Evolutionary conservation across 768 basidiomycete species (phyloP).

Genomic region (Rhodotorula sphaerocarpa): DNA sequence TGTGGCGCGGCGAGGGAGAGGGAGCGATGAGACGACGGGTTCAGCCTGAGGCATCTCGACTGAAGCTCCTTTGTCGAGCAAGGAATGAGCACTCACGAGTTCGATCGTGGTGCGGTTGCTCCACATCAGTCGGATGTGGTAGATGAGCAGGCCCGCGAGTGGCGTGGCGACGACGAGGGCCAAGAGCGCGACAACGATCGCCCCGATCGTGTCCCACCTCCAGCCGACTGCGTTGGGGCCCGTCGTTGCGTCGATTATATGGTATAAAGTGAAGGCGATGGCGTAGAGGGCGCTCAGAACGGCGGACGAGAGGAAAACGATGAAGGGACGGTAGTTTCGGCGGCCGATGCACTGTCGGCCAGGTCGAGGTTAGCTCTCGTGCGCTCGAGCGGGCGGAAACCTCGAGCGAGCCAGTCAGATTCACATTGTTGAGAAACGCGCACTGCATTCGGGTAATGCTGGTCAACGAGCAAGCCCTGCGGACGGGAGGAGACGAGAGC

Average conservation of each 20-base stretch:
- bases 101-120: conserved; percentile 38
- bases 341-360: conserved; percentile 65
- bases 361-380: neutral
- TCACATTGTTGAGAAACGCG: conserved; percentile 60
- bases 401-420: neutral
- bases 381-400: neutral
- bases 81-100: conserved; percentile 30
- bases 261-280: conserved; percentile 30
- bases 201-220: conserved; percentile 28
- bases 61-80: no score
- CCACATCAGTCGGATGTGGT: conserved; percentile 33
- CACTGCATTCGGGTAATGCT: conserved; percentile 38
- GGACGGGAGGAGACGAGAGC: conserved; percentile 51
- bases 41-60: no score
- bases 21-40: no score
- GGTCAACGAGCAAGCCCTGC: no score
- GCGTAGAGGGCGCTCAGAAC: conserved; percentile 45
- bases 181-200: conserved; percentile 18
- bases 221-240: no score
- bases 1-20: neutral
- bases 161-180: conserved; percentile 8
- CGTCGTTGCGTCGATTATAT: conserved; percentile 10
- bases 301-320: conserved; percentile 66
- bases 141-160: conserved; percentile 22
- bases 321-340: conserved; percentile 90